Evolutionary conservation across 495 filamentous ascomycete species (phyloP).

Genomic region (Ascodesmis nigricans): DNA sequence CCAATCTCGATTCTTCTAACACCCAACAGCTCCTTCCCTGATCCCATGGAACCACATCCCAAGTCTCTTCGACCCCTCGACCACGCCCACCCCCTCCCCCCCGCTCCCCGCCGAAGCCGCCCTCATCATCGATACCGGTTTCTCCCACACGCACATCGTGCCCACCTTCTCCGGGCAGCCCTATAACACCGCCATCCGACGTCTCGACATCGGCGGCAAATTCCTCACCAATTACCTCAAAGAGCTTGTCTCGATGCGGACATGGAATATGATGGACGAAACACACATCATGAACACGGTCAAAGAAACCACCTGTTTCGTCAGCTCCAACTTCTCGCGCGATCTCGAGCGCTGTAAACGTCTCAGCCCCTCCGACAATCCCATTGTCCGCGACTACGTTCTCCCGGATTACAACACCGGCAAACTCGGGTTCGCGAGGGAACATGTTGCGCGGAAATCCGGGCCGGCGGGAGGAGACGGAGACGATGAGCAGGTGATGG

Average conservation of each 20-base stretch:
- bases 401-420: slow-evolving; percentile 71
- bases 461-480: slow-evolving; percentile 7
- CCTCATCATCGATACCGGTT: slow-evolving; percentile 73
- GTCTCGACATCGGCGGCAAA: slow-evolving; percentile 82
- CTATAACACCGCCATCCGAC: slow-evolving; percentile 57
- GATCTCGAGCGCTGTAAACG: slow-evolving; percentile 42
- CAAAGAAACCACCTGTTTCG: slow-evolving; percentile 75
- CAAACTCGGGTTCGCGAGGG: slow-evolving; percentile 48
- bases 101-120: slow-evolving; percentile 53
- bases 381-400: slow-evolving; percentile 80
- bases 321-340: slow-evolving; percentile 50
- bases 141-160: slow-evolving; percentile 82
- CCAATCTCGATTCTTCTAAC: slow-evolving; percentile 4
- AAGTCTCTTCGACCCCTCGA: slow-evolving; percentile 29
- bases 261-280: slow-evolving; percentile 89
- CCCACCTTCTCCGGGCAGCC: slow-evolving; percentile 64
- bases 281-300: slow-evolving; percentile 82
- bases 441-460: slow-evolving; percentile 34
- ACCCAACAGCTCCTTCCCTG: slow-evolving; percentile 37
- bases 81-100: slow-evolving; percentile 27
- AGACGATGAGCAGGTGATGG: slow-evolving; percentile 54
- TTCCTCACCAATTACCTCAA: slow-evolving; percentile 88
- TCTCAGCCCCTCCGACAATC: slow-evolving; percentile 32
- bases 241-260: slow-evolving; percentile 65
- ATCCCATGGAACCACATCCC: slow-evolving; percentile 72